phyloP scores from a whole-genome alignment of 2,329 filamentous ascomycete genomes.

The Diaporthe batatas region DNA sequence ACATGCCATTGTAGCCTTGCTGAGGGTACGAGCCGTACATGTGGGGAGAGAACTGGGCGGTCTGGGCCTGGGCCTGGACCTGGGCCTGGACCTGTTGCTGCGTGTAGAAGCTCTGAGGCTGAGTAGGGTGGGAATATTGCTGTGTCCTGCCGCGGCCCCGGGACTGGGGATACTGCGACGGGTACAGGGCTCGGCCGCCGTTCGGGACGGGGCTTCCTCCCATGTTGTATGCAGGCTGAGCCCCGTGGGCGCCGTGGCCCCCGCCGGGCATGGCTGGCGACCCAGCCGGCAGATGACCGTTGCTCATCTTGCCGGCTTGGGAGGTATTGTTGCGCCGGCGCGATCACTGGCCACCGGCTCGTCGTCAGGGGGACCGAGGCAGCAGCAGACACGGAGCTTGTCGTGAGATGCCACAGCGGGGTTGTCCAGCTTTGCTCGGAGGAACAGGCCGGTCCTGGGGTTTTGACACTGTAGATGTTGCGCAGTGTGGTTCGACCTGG shows the following conservation, averaged over 20 bases:
- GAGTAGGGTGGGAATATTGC: slow-evolving; percentile 18
- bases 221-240: slow-evolving; percentile 38
- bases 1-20: slow-evolving; percentile 31
- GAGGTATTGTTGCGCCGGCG: slow-evolving; percentile 52
- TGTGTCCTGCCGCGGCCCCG: slow-evolving; percentile 37
- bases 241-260: slow-evolving; percentile 34
- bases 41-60: slow-evolving; percentile 16
- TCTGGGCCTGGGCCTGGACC: slow-evolving; percentile 15
- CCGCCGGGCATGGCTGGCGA: slow-evolving; percentile 68
- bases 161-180: slow-evolving; percentile 27
- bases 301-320: slow-evolving; percentile 83
- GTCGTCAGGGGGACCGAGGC: slow-evolving; percentile 19
- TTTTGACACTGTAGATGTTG: neutral
- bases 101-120: slow-evolving; percentile 45
- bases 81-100: slow-evolving; percentile 43
- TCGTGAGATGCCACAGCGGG: slow-evolving; percentile 25
- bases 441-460: neutral
- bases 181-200: slow-evolving; percentile 37
- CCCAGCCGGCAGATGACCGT: slow-evolving; percentile 82
- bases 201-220: slow-evolving; percentile 41
- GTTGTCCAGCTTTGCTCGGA: slow-evolving; percentile 18
- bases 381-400: slow-evolving; percentile 31
- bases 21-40: slow-evolving; percentile 33
- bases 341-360: slow-evolving; percentile 50
- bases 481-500: slow-evolving; percentile 4